phyloP scores from a whole-genome alignment of 2,329 filamentous ascomycete genomes.

The Rosellinia necatrix region DNA sequence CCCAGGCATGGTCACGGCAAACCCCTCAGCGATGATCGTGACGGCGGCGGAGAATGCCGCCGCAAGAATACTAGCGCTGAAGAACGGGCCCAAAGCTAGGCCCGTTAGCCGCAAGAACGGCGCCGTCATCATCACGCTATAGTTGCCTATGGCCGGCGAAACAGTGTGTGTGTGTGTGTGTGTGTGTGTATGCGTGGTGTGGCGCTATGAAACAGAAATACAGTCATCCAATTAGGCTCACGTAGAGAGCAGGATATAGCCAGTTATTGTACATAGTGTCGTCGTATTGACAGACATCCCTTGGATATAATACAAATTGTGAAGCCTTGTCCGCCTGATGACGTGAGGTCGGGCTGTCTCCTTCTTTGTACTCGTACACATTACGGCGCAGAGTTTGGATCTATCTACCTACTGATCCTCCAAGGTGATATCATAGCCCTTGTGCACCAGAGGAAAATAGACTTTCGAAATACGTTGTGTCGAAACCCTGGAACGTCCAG shows the following conservation, averaged over 20 bases:
- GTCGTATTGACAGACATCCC: not conserved
- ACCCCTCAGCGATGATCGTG: slow-evolving; percentile 57
- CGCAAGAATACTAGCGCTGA: slow-evolving; percentile 40
- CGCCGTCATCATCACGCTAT: slow-evolving; percentile 31
- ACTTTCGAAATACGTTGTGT: slow-evolving; percentile 39
- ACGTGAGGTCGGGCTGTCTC: not conserved
- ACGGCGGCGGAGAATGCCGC: slow-evolving; percentile 47
- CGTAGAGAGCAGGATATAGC: slow-evolving; percentile 1
- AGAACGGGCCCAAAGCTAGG: slow-evolving; percentile 25
- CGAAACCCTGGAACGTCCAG: slow-evolving; percentile 47
- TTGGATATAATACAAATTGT: not conserved
- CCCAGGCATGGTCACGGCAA: slow-evolving; percentile 70
- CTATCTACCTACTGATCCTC: not conserved
- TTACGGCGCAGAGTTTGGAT: too few species aligned
- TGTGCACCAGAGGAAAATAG: slow-evolving; percentile 26
- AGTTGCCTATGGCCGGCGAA: not conserved
- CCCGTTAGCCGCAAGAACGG: slow-evolving; percentile 28
- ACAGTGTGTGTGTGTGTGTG: not conserved
- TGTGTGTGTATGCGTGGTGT: slow-evolving; percentile 27
- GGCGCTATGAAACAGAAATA: not conserved
- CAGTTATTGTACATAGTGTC: slow-evolving; percentile 17
- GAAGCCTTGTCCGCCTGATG: not conserved
- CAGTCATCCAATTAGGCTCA: slow-evolving; percentile 1
- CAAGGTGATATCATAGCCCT: not conserved
- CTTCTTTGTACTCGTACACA: not conserved